Conservation (phyloP, 192 early-diverging fungal species). For the Mortierella antarctica region DNA sequence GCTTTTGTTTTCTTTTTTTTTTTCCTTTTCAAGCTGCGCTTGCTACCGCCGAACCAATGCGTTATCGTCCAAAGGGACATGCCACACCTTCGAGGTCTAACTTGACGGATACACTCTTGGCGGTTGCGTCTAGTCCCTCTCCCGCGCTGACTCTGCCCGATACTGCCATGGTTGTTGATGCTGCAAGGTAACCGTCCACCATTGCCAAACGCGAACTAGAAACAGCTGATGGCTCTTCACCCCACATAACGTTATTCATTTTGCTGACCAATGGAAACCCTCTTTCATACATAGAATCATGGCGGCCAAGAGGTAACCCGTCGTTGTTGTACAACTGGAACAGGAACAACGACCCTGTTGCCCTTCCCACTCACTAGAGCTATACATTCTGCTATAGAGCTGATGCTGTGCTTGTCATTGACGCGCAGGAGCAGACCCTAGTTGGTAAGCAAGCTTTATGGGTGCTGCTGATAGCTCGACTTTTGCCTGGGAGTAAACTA, state of each 20-base stretch:
- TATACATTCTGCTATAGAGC: slow-evolving; percentile 21
- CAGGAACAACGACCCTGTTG: not conserved
- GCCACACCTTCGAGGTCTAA: too few species aligned
- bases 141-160: slow-evolving; percentile 41
- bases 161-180: slow-evolving; percentile 50
- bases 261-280: slow-evolving; percentile 7
- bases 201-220: not conserved
- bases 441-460: slow-evolving; percentile 21
- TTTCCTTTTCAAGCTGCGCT: slow-evolving; percentile 1
- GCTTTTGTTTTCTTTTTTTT: slow-evolving; percentile 11
- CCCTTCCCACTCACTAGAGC: not conserved
- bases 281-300: slow-evolving; percentile 30
- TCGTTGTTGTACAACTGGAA: not conserved
- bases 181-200: slow-evolving; percentile 36
- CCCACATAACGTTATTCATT: slow-evolving; percentile 2
- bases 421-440: slow-evolving; percentile 48
- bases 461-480: not conserved
- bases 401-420: slow-evolving; percentile 56
- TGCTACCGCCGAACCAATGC: too few species aligned
- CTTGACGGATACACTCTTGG: not conserved
- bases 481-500: not conserved
- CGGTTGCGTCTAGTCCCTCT: slow-evolving; percentile 25
- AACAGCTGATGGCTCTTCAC: not conserved
- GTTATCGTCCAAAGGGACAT: too few species aligned
- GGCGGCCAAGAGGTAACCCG: slow-evolving; percentile 53